phyloP scores from a whole-genome alignment of 2,329 filamentous ascomycete genomes.

The Colletotrichum chrysophilum region DNA sequence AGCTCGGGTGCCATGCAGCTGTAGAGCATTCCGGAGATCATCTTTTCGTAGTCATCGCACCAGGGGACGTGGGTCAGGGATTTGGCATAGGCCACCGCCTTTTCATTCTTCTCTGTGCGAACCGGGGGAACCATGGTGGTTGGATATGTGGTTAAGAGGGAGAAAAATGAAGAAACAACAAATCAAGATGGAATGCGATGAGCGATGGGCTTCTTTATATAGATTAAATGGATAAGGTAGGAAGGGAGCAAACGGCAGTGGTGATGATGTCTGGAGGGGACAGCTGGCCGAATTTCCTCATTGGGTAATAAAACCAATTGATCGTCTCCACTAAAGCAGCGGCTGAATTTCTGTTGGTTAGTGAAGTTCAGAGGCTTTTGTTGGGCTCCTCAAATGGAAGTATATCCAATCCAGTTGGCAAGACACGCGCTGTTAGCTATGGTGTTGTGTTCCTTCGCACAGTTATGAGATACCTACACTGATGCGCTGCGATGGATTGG shows the following conservation, averaged over 20 bases:
- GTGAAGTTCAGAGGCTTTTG: not conserved
- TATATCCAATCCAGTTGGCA: not conserved
- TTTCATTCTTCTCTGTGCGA: constrained; percentile 34
- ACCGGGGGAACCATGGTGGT: not conserved
- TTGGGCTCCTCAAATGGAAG: not conserved
- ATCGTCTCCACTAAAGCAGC: not conserved
- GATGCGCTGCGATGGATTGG: not conserved
- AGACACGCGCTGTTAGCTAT: not conserved
- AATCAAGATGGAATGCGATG: not conserved
- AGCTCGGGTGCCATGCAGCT: constrained; percentile 54
- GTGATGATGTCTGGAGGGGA: not conserved
- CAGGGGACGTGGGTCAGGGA: constrained; percentile 57
- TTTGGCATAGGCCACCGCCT: constrained; percentile 49
- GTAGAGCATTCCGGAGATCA: constrained; percentile 69
- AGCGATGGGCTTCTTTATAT: not conserved
- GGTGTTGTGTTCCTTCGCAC: not conserved
- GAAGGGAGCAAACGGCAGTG: not conserved
- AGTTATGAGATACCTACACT: not conserved
- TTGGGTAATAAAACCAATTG: not conserved
- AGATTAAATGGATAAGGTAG: not conserved
- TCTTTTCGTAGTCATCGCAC: constrained; percentile 68
- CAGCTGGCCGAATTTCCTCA: not conserved
- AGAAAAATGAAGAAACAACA: not conserved
- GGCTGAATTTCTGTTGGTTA: not conserved
- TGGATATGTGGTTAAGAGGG: rapidly evolving